These are phyloP conservation scores for Albugo laibachii DNA, from an alignment of 352 stramenopile genomes.

Conservation along the genomic window DNA sequence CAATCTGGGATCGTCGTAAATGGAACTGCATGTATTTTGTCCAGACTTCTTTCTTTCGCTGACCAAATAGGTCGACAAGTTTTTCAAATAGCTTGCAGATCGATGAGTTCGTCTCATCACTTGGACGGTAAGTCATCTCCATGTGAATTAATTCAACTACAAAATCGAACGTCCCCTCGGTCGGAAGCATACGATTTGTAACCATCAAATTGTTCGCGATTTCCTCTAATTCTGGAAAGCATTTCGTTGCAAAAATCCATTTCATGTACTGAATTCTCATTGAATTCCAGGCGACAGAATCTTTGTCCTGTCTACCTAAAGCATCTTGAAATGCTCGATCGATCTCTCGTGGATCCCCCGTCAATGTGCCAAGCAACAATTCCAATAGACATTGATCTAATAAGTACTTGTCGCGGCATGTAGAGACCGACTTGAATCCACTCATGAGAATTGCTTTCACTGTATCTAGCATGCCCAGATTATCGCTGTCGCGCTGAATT, in stretches of 20 bases:
- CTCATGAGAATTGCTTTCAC: constrained; percentile 15
- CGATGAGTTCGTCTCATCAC: constrained; percentile 8
- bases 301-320: constrained; percentile 18
- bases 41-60: constrained; percentile 23
- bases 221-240: constrained; percentile 18
- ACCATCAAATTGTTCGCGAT: constrained; percentile 53
- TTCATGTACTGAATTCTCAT: constrained; percentile 44
- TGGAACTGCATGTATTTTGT: constrained; percentile 55
- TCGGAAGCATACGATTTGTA: constrained; percentile 40
- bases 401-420: neutral
- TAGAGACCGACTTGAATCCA: constrained; percentile 17
- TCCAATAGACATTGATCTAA: neutral
- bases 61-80: constrained; percentile 57
- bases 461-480: constrained; percentile 1
- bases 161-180: constrained; percentile 34
- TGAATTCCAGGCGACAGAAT: constrained; percentile 27
- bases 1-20: constrained; percentile 13
- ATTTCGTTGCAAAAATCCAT: constrained; percentile 20
- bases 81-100: constrained; percentile 65
- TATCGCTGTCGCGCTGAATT: constrained; percentile 24
- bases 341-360: neutral
- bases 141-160: constrained; percentile 46
- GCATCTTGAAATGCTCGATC: constrained; percentile 13
- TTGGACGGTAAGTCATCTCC: constrained; percentile 19
- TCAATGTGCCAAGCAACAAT: neutral